A percentile compares a stretch with the other conserved stretches of the same genome.
Conservation (phyloP, 2,329 filamentous ascomycete genomes). For the Fonsecaea nubica region DNA sequence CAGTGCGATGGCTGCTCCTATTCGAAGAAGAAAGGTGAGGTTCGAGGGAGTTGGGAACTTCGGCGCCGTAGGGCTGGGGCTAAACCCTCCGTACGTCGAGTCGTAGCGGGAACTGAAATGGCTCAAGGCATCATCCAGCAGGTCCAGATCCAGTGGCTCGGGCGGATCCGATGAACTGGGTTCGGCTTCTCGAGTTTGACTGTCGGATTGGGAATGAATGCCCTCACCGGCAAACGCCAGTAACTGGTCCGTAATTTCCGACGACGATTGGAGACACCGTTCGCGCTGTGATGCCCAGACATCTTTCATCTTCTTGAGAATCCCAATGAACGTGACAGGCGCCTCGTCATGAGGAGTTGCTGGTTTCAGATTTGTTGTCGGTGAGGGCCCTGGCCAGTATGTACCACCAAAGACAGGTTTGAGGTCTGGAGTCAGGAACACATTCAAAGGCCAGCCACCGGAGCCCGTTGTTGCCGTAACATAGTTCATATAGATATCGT, state of each 20-base stretch:
- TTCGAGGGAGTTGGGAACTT: slow-evolving; percentile 93
- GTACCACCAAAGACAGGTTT: slow-evolving; percentile 95
- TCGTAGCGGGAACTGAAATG: slow-evolving; percentile 85
- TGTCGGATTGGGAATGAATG: slow-evolving; percentile 57
- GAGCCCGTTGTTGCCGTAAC: slow-evolving; percentile 88
- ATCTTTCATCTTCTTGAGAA: slow-evolving; percentile 76
- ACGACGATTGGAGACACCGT: slow-evolving; percentile 81
- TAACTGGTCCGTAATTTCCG: slow-evolving; percentile 79
- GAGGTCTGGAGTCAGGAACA: slow-evolving; percentile 93
- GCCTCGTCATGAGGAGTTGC: slow-evolving; percentile 52
- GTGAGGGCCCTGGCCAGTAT: slow-evolving; percentile 83
- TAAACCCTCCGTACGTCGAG: slow-evolving; percentile 78
- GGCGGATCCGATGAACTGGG: slow-evolving; percentile 52
- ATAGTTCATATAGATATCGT: slow-evolving; percentile 98
- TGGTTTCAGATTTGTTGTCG: slow-evolving; percentile 57
- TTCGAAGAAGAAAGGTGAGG: slow-evolving; percentile 77
- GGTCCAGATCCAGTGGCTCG: slow-evolving; percentile 82
- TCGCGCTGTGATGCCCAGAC: slow-evolving; percentile 84
- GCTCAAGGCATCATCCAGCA: slow-evolving; percentile 86
- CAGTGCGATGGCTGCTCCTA: slow-evolving; percentile 58
- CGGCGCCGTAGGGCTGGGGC: slow-evolving; percentile 61
- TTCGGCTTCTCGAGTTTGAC: slow-evolving; percentile 40
- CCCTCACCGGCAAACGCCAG: slow-evolving; percentile 89
- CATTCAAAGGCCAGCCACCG: slow-evolving; percentile 93
- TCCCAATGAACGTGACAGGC: slow-evolving; percentile 79